Evolutionary conservation across 768 basidiomycete species (phyloP).

Genomic region (Russula sp.): DNA sequence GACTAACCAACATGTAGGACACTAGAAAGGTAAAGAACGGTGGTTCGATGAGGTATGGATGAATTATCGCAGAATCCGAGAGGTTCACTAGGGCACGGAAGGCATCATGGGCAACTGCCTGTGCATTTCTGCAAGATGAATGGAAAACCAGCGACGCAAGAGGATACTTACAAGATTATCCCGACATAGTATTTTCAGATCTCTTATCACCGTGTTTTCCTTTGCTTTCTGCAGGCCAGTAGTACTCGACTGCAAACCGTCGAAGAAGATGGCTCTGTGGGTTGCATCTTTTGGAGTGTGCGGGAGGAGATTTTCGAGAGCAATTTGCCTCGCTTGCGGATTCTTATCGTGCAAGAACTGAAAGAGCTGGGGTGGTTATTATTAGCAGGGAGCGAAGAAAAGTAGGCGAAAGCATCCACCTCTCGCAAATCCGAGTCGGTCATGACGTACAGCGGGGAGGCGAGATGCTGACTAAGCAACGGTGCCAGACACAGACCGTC

Average conservation of each 20-base stretch:
- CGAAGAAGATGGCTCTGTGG: constrained; percentile 71
- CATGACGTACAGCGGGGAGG: constrained; percentile 7
- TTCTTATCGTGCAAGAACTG: constrained; percentile 84
- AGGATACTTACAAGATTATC: constrained; percentile 69
- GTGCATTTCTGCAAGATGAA: constrained; percentile 12
- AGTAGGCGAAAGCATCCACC: constrained; percentile 12
- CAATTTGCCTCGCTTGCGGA: constrained; percentile 82
- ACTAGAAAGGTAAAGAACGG: constrained; percentile 77
- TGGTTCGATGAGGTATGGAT: constrained; percentile 62
- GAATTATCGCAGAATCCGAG: constrained; percentile 74
- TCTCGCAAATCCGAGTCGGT: constrained; percentile 28
- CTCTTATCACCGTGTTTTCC: constrained; percentile 68
- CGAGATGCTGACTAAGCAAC: constrained; percentile 18
- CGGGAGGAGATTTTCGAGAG: constrained; percentile 76
- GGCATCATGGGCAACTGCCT: constrained; percentile 93
- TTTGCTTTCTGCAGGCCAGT: constrained; percentile 57
- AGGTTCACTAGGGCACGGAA: constrained; percentile 92
- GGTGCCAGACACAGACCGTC: neutral
- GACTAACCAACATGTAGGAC: constrained; percentile 86
- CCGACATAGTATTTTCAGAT: constrained; percentile 82
- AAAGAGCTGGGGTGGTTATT: constrained; percentile 51
- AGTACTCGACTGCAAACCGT: constrained; percentile 50
- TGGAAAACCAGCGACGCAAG: constrained; percentile 9
- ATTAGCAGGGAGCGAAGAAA: neutral
- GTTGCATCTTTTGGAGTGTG: constrained; percentile 73